These are phyloP conservation scores for Taphrina populina DNA, from an alignment of 1,139 yeast genomes.

Conservation along the genomic window DNA sequence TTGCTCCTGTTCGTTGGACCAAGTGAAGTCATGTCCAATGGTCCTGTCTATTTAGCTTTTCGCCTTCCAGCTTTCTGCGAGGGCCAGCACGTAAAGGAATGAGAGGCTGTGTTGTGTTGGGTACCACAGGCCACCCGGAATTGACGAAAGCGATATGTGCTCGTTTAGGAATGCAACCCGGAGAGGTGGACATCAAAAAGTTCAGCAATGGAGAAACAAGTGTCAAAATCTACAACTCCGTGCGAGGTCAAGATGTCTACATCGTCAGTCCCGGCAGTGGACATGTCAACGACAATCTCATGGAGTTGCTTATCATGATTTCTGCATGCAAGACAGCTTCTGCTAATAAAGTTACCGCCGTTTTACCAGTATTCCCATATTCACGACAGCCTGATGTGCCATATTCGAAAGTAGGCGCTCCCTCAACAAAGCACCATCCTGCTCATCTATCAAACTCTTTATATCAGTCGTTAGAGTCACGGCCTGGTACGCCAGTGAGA, in stretches of 20 bases:
- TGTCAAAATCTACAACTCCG: conserved; percentile 89
- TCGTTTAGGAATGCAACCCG: conserved; percentile 61
- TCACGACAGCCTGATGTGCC: conserved; percentile 97
- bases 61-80: too few species aligned
- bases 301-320: conserved; percentile 86
- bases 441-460: conserved; percentile 42
- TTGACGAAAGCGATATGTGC: conserved; percentile 63
- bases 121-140: conserved; percentile 72
- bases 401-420: conserved; percentile 69
- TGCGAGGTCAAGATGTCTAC: conserved; percentile 92
- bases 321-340: conserved; percentile 95
- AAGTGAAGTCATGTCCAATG: too few species aligned
- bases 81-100: conserved; percentile 46
- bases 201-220: conserved; percentile 76
- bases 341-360: conserved; percentile 92
- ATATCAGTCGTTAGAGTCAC: conserved; percentile 56
- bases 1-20: too few species aligned
- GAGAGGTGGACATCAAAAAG: conserved; percentile 57
- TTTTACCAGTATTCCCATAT: conserved; percentile 92
- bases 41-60: too few species aligned
- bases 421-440: conserved; percentile 43
- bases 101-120: conserved; percentile 74
- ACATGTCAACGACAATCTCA: conserved; percentile 76
- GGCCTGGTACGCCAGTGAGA: conserved; percentile 44
- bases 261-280: conserved; percentile 93